Percentiles rank a stretch among this genome's conserved stretches.
Evolutionary conservation across 257 asterid species (phyloP).

Genomic region (Mentha longifolia): DNA sequence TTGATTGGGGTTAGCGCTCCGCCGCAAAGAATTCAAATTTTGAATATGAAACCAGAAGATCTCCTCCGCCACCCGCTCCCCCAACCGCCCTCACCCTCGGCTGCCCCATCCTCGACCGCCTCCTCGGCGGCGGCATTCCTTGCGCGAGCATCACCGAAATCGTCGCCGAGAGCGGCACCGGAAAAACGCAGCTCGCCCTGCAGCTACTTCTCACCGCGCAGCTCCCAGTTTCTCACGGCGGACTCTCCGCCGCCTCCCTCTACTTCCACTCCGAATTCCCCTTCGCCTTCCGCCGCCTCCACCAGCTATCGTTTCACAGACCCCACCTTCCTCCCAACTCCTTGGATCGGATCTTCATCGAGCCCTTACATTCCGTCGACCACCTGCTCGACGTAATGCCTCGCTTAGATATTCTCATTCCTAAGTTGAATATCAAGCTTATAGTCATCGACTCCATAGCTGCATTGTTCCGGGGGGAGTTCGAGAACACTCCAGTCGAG

Average conservation of each 20-base stretch:
- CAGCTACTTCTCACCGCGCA: conserved; percentile 89
- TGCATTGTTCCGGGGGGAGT: conserved; percentile 82
- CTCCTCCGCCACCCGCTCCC: conserved; percentile 64
- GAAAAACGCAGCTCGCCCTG: conserved; percentile 88
- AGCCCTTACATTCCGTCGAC: conserved; percentile 71
- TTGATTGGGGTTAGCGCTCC: no score
- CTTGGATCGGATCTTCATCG: conserved; percentile 49
- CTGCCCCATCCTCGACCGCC: conserved; percentile 71
- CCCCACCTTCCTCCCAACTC: conserved; percentile 53
- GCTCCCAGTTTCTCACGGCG: conserved; percentile 71
- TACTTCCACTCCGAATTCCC: conserved; percentile 91
- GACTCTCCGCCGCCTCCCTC: conserved; percentile 78
- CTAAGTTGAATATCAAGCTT: conserved; percentile 52
- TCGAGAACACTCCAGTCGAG: conserved; percentile 65
- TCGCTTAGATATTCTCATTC: conserved; percentile 55
- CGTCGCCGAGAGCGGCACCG: conserved; percentile 90
- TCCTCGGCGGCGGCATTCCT: conserved; percentile 86
- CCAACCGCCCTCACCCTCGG: conserved; percentile 56
- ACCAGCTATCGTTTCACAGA: conserved; percentile 53
- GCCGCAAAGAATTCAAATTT: conserved; percentile 15
- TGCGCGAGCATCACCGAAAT: conserved; percentile 79
- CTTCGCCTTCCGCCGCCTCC: conserved; percentile 81
- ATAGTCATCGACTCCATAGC: conserved; percentile 87
- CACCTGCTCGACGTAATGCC: conserved; percentile 92
- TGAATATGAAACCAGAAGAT: conserved; percentile 55